Base-by-base conservation (phyloP, 768 basidiomycete species). In the Rhizopogon vulgaris region DNA sequence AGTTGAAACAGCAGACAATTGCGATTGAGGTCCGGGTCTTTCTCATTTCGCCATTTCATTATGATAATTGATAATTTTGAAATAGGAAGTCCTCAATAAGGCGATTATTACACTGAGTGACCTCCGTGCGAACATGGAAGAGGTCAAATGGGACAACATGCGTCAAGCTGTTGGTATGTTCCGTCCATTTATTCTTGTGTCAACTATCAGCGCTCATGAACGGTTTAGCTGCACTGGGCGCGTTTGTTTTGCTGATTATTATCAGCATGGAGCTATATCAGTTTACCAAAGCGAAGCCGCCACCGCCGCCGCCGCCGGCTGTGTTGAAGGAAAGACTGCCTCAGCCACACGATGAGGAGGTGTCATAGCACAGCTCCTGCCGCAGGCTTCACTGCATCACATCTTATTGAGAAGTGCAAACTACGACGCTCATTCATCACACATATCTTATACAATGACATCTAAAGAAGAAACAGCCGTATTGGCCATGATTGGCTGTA, bases 141-240 rank as follows among this genome's bases (percentile, higher is more conserved):
- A 90, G 60, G 83, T 86, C 30, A 89, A 85, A 62, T 93, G 91
- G 90, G 80, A 90, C 59, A 93, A 90, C 55, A 90, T 91, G 83
- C 82, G 88, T 47, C 82, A 83, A 52, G 84, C 87, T 50, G 88
- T 93, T 49, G 72, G 89, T 87, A 58, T 66, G 82, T 78, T 24
- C 27, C 15, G 8, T 11, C 12, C 10, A 3, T 8, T 30, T 52
- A 17, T 18, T 2, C 3, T 7, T 15, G 12, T 11, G 6, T 27
- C 12, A 41, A 32, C 10, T 4, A 45, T 12, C 34, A 32, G 24
- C 12, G 17, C 55, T 60, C 24, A 62, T 28, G 6, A 40, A 3
- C 30, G 27, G 41, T 49, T 11, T 48, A 90, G 87, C 77, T 32
- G 78, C 85, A 2, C 72, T 90, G 24, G 70, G 75, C 24, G 80